Evolutionary conservation across 129 eudicot genomes (phyloP).

Genomic region (sunflower (Helianthus annuus)): DNA sequence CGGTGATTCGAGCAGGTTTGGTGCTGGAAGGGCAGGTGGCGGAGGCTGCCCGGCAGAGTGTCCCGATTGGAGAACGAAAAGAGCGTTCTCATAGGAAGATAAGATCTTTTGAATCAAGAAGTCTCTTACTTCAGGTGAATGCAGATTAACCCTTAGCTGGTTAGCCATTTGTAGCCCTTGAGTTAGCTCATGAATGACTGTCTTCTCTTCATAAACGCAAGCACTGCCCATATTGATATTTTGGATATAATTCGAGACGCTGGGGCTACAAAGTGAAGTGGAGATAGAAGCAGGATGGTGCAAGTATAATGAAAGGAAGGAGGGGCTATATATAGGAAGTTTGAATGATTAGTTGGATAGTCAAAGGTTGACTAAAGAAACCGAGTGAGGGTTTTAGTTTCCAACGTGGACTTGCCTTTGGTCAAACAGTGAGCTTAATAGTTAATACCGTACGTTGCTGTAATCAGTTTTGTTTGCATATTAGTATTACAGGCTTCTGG

Average conservation of each 20-base stretch:
- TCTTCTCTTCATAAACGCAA: constrained; percentile 32
- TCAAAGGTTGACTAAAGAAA: constrained; percentile 25
- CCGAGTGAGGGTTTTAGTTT: constrained; percentile 16
- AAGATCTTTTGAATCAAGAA: constrained; percentile 51
- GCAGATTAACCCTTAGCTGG: constrained; percentile 56
- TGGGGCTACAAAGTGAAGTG: too few relatives aligned
- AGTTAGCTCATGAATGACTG: constrained; percentile 53
- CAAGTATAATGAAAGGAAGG: neutral
- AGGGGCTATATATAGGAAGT: neutral
- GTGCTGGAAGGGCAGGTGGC: constrained; percentile 1
- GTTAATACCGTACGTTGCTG: too few relatives aligned
- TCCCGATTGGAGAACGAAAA: constrained; percentile 50
- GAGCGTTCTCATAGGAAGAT: constrained; percentile 64
- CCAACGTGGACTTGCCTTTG: neutral
- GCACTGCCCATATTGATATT: constrained; percentile 39
- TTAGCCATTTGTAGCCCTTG: constrained; percentile 67
- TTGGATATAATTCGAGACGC: too few relatives aligned
- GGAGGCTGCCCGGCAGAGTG: constrained; percentile 43
- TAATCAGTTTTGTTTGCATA: too few relatives aligned
- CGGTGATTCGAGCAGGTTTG: constrained; percentile 41
- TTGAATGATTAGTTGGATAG: neutral
- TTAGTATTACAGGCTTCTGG: too few relatives aligned
- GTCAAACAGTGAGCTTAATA: constrained; percentile 14
- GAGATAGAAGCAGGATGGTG: neutral
- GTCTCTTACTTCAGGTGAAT: constrained; percentile 45